A percentile compares a stretch with the other conserved stretches of the same genome.
Conservation (phyloP, 2,329 filamentous ascomycete genomes). For the Nemania abortiva region DNA sequence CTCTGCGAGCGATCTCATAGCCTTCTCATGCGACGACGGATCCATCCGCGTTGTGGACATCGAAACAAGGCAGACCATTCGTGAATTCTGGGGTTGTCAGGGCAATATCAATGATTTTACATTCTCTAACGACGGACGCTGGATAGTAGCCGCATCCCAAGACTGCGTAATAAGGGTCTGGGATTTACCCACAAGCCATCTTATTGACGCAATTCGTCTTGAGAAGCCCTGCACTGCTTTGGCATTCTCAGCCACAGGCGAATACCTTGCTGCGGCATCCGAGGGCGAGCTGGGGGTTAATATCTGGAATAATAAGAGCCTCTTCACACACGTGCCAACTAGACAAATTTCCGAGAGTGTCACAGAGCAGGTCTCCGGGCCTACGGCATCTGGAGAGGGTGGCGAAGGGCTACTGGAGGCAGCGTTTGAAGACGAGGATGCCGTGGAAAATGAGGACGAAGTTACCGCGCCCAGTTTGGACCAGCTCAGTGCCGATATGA, state of each 20-base stretch:
- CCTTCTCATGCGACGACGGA: constrained; percentile 88
- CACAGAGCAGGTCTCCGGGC: constrained; percentile 73
- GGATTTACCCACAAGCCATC: constrained; percentile 94
- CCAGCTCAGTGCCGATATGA: constrained; percentile 84
- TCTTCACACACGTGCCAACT: constrained; percentile 91
- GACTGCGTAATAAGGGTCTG: constrained; percentile 86
- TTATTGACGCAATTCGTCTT: constrained; percentile 91
- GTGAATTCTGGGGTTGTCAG: constrained; percentile 89
- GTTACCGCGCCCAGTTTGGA: constrained; percentile 72
- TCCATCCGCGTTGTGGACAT: constrained; percentile 91
- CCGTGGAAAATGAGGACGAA: constrained; percentile 65
- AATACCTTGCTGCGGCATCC: constrained; percentile 92
- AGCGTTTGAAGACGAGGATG: constrained; percentile 71
- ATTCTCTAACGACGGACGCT: constrained; percentile 93
- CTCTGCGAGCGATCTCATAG: constrained; percentile 83
- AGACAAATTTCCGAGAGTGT: constrained; percentile 84
- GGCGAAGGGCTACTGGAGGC: constrained; percentile 81
- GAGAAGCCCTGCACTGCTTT: constrained; percentile 84
- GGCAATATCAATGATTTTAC: constrained; percentile 81
- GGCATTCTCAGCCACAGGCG: constrained; percentile 88
- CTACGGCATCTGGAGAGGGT: constrained; percentile 85
- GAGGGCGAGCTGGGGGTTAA: constrained; percentile 87
- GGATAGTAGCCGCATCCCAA: constrained; percentile 89
- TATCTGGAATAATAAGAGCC: constrained; percentile 93
- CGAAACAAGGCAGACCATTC: constrained; percentile 88